phyloP scores from a whole-genome alignment of 306 rosid genomes.

The Vigna angularis region DNA sequence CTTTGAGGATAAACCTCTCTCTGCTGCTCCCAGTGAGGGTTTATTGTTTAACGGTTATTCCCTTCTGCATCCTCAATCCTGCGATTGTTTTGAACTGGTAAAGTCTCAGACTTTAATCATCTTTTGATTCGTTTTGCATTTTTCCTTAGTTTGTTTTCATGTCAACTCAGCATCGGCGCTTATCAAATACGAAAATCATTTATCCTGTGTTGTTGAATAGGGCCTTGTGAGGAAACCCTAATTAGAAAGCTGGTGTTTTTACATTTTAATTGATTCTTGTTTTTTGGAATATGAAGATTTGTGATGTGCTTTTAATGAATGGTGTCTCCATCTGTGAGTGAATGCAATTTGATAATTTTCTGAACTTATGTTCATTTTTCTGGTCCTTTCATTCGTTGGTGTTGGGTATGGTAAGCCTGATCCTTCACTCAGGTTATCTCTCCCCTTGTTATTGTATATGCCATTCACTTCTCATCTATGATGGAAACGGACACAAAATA shows the following conservation, averaged over 20 bases:
- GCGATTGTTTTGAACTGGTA: conserved; percentile 44
- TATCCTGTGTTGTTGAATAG: too few relatives aligned
- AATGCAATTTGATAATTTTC: conserved; percentile 10
- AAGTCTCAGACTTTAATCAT: conserved; percentile 34
- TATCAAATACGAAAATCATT: too few relatives aligned
- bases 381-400: conserved; percentile 13
- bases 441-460: not conserved
- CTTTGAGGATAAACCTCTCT: conserved; percentile 56
- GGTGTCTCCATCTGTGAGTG: not conserved
- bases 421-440: too few relatives aligned
- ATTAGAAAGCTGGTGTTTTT: not conserved
- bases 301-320: not conserved
- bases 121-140: not conserved
- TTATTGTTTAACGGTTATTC: conserved; percentile 9
- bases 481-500: too few relatives aligned
- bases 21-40: conserved; percentile 38
- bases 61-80: conserved; percentile 36
- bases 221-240: conserved; percentile 14
- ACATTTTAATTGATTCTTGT: conserved; percentile 2
- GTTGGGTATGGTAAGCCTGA: not conserved
- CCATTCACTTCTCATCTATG: not conserved
- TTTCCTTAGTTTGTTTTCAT: not conserved
- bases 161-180: too few relatives aligned
- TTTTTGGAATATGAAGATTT: not conserved
- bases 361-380: not conserved